Evolutionary conservation across 73 alveolate species (phyloP).

Genomic region (Paramecium tetraurelia): DNA sequence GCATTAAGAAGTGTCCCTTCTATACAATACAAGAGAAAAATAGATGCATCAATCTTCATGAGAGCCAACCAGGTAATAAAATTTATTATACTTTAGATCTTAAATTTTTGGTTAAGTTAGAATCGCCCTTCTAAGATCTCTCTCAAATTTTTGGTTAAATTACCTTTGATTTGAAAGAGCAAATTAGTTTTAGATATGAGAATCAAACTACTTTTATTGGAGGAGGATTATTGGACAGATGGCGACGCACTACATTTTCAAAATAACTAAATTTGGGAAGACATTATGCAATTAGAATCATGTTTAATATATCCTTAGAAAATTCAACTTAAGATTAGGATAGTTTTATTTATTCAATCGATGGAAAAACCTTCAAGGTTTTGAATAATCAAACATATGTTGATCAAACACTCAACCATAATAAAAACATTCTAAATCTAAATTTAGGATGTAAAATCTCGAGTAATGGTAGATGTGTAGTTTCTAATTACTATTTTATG

Average conservation of each 20-base stretch:
- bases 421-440: background rate
- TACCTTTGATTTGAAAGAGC: background rate
- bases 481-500: background rate
- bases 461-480: constrained; percentile 16
- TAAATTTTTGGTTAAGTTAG: background rate
- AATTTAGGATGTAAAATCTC: constrained; percentile 23
- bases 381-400: background rate
- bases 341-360: background rate
- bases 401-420: background rate
- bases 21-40: background rate
- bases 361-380: background rate
- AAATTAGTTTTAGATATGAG: background rate
- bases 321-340: background rate
- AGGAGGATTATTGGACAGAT: background rate
- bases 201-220: background rate
- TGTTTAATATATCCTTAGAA: background rate
- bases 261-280: background rate
- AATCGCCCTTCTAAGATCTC: background rate
- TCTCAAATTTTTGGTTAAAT: background rate
- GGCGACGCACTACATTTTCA: background rate
- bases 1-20: background rate
- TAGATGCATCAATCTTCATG: background rate
- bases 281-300: background rate
- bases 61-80: background rate
- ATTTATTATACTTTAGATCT: background rate